Evolutionary conservation across 2,329 filamentous ascomycete species (phyloP).

Genomic region (Zopfia rhizophila): DNA sequence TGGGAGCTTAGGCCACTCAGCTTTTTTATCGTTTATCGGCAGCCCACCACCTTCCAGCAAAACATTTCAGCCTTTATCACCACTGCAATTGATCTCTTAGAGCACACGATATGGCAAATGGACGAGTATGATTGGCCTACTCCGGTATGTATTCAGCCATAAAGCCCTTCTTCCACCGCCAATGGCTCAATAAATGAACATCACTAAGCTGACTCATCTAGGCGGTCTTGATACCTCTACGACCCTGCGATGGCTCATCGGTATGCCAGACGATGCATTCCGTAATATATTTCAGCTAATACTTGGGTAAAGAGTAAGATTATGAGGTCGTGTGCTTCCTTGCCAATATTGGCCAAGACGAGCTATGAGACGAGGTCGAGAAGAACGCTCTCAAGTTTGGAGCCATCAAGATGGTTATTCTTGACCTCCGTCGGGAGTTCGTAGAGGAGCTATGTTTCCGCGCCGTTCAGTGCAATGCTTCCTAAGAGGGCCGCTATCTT

Average conservation of each 20-base stretch:
- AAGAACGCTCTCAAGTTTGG: conserved; percentile 77
- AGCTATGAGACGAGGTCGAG: conserved; percentile 65
- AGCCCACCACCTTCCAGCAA: background rate
- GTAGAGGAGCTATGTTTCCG: conserved; percentile 84
- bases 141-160: conserved; percentile 44
- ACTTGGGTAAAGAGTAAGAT: conserved; percentile 55
- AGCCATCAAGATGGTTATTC: conserved; percentile 70
- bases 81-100: no score
- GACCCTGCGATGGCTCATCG: conserved; percentile 55
- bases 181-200: background rate
- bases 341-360: conserved; percentile 69
- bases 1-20: conserved; percentile 27
- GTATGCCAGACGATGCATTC: conserved; percentile 29
- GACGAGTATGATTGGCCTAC: conserved; percentile 62
- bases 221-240: conserved; percentile 70
- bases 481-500: conserved; percentile 65
- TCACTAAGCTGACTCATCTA: conserved; percentile 40
- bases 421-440: conserved; percentile 78
- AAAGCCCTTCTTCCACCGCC: conserved; percentile 48
- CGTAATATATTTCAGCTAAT: conserved; percentile 16
- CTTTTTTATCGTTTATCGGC: conserved; percentile 16
- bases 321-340: conserved; percentile 73
- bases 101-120: conserved; percentile 47
- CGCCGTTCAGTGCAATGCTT: conserved; percentile 76
- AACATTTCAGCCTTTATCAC: background rate